Evolutionary conservation across 129 eudicot genomes (phyloP).

Genomic region (Glebionis coronaria): DNA sequence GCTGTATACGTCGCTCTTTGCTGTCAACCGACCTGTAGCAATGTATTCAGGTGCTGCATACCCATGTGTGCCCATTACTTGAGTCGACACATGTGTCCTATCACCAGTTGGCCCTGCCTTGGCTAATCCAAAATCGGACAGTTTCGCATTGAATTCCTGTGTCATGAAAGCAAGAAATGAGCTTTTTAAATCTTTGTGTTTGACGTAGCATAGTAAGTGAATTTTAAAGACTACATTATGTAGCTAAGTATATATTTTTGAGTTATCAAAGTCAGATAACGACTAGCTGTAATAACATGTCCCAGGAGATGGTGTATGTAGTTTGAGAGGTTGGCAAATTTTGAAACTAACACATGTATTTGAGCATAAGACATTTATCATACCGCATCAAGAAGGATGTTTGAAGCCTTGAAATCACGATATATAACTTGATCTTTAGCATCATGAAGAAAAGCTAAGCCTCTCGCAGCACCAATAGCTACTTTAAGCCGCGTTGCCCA

Average conservation of each 20-base stretch:
- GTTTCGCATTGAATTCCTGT: conserved; percentile 88
- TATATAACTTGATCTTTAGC: conserved; percentile 83
- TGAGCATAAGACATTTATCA: neutral
- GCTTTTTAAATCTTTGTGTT: neutral
- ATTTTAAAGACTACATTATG: no score
- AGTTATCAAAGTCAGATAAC: no score
- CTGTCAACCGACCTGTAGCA: conserved; percentile 81
- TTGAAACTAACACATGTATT: no score
- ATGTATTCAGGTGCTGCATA: conserved; percentile 97
- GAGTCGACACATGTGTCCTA: conserved; percentile 87
- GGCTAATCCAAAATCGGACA: conserved; percentile 91
- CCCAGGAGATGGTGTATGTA: no score
- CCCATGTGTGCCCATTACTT: conserved; percentile 95
- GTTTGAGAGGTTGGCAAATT: no score
- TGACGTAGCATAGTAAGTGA: no score
- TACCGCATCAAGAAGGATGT: conserved; percentile 92
- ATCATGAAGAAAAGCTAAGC: conserved; percentile 85
- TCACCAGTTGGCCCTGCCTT: conserved; percentile 97
- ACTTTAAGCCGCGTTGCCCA: conserved; percentile 92
- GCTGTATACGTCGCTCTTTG: conserved; percentile 91
- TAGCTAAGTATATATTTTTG: no score
- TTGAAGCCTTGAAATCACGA: conserved; percentile 92
- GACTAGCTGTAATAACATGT: no score
- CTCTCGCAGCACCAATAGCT: conserved; percentile 90
- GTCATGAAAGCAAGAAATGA: conserved; percentile 9